phyloP scores from a whole-genome alignment of 208 protist genomes.

The Crithidia mellificae region DNA sequence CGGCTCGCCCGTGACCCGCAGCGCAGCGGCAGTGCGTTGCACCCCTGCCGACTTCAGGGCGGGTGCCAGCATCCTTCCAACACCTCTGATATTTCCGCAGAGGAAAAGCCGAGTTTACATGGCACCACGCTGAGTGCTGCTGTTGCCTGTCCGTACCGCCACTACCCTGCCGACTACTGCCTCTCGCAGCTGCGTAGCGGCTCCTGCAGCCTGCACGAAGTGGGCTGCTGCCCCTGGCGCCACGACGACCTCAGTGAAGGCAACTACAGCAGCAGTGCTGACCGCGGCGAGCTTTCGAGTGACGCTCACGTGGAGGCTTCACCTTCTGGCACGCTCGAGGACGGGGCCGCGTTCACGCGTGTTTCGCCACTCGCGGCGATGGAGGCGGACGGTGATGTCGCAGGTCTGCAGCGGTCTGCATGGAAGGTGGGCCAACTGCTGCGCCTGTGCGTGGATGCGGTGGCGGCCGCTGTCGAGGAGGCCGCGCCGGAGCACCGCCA shows the following conservation, averaged over 20 bases:
- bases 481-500: neutral
- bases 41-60: constrained; percentile 59
- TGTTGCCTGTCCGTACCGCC: constrained; percentile 34
- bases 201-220: constrained; percentile 30
- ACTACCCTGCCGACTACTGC: constrained; percentile 40
- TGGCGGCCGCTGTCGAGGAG: constrained; percentile 19
- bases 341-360: too few species aligned
- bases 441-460: constrained; percentile 24
- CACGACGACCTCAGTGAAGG: constrained; percentile 35
- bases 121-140: too few species aligned
- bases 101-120: neutral
- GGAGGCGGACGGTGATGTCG: neutral
- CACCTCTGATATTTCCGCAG: neutral
- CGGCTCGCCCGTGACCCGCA: constrained; percentile 16
- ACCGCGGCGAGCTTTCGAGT: too few species aligned
- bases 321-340: too few species aligned
- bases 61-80: too few species aligned
- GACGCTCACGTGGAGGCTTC: too few species aligned
- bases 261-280: too few species aligned
- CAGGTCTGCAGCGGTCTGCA: constrained; percentile 8
- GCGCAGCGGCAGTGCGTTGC: constrained; percentile 21
- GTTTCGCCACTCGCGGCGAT: neutral
- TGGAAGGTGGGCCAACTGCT: constrained; percentile 21
- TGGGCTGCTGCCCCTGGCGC: constrained; percentile 57
- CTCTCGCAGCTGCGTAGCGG: constrained; percentile 42